These are phyloP conservation scores for Infundibulicybe gibba DNA, from an alignment of 768 basidiomycete genomes.

Conservation along the genomic window DNA sequence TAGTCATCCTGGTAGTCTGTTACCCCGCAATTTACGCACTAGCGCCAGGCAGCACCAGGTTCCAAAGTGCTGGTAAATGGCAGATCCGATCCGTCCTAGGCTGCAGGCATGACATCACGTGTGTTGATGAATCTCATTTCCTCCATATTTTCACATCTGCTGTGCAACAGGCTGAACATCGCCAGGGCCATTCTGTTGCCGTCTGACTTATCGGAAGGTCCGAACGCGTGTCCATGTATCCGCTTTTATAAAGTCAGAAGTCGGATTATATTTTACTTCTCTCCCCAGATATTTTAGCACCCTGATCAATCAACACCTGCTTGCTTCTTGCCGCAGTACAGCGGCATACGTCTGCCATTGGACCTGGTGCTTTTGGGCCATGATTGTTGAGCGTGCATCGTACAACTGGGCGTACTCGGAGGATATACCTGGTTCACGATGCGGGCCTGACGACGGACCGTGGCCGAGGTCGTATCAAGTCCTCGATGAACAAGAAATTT, in stretches of 20 bases:
- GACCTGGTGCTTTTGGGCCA: conserved; percentile 22
- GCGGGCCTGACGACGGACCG: conserved; percentile 60
- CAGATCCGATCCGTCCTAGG: too few relatives aligned
- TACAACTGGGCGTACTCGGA: conserved; percentile 48
- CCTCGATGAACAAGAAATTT: conserved; percentile 27
- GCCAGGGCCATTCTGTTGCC: not conserved
- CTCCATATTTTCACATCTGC: too few relatives aligned
- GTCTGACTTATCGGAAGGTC: not conserved
- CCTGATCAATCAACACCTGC: not conserved
- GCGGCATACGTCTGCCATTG: conserved; percentile 8
- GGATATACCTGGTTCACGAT: conserved; percentile 60
- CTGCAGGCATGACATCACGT: conserved; percentile 7
- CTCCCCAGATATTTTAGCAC: not conserved
- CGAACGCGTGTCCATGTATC: not conserved
- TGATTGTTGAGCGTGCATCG: conserved; percentile 35
- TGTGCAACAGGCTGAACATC: not conserved
- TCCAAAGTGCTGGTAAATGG: too few relatives aligned
- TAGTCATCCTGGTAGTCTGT: too few relatives aligned
- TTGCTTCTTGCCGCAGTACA: not conserved
- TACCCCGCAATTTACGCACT: too few relatives aligned
- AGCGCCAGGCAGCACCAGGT: too few relatives aligned
- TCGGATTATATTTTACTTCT: not conserved
- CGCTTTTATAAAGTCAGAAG: not conserved
- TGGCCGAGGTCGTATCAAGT: conserved; percentile 60
- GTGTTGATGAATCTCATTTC: conserved; percentile 8